Evolutionary conservation across 2,329 filamentous ascomycete genomes (phyloP), one percentile per base, ranked within the genome.

Genomic region (Aquanectria penicillioides): DNA sequence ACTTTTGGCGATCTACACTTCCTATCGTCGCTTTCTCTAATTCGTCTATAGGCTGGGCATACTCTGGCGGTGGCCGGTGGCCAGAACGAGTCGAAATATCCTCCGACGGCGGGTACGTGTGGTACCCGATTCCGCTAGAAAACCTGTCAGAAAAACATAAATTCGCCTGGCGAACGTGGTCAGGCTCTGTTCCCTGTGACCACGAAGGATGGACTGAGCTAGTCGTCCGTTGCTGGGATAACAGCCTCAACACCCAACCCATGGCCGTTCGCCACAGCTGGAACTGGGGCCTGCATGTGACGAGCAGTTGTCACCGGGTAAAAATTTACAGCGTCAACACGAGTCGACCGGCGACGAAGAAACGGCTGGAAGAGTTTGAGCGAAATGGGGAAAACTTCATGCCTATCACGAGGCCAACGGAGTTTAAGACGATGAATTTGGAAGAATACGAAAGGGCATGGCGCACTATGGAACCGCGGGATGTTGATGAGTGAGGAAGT

Each of bases 211-310:
- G 86, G 86, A 69, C 86, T 17, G 86, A 89, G 69, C 74, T 89
- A 29, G 80, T 84, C 0, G 80, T 80, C 25, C 77, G 86, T 5
- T 86, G 82, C 65, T 88, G 86, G 85, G 86, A 89, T 64, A 88
- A 89, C 57, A 75, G 81, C 0, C 70, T 87, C 28, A 88, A 89
- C 59, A 88, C 85, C 0, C 86, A 89, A 65, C 85, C 86, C 0
- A 77, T 81, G 0, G 78, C 78, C 59, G 80, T 87, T 0, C 74
- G 86, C 7, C 11, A 78, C 80, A 5, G 77, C 83, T 89, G 83
- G 83, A 90, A 90, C 66, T 89, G 86, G 86, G 87, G 84, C 13
- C 73, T 90, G 17, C 87, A 89, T 66, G 86, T 90, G 4, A 90
- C 87, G 0, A 84, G 80, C 6, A 86, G 81, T 1, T 87, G 83